Conservation (phyloP, 495 filamentous ascomycete genomes). For the Letharia columbiana region DNA sequence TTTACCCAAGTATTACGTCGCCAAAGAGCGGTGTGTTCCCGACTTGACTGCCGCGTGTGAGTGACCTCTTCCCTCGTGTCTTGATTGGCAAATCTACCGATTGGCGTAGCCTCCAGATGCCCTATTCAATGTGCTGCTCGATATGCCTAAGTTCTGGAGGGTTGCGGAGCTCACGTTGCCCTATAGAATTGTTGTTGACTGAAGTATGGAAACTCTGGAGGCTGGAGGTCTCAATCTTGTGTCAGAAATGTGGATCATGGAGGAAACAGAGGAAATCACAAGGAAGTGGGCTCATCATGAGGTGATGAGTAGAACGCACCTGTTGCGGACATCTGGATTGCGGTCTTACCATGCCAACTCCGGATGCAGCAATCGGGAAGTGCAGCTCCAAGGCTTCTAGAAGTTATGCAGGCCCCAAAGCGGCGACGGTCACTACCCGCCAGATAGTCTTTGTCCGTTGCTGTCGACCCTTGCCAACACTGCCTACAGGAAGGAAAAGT, state of each 20-base stretch:
- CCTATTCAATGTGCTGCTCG: not conserved
- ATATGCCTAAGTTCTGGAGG: not conserved
- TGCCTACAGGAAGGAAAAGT: not conserved
- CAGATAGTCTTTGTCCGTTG: conserved; percentile 15
- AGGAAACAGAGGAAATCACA: not conserved
- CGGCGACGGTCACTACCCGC: conserved; percentile 1
- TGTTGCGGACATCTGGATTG: conserved; percentile 8
- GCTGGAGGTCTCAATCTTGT: conserved; percentile 7
- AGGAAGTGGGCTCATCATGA: conserved; percentile 8
- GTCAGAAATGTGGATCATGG: not conserved
- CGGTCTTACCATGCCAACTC: conserved; percentile 13
- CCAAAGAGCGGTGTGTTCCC: not conserved
- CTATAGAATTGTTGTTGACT: not conserved
- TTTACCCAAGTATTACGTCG: not conserved
- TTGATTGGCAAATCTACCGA: not conserved
- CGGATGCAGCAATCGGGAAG: conserved; percentile 9
- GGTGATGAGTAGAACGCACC: conserved; percentile 6
- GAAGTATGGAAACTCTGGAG: not conserved
- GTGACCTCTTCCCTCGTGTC: not conserved
- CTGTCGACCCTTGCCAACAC: conserved; percentile 2
- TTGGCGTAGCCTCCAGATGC: not conserved
- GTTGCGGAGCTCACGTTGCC: not conserved
- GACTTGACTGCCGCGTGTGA: not conserved
- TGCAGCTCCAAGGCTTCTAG: conserved; percentile 13
- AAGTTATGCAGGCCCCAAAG: not conserved